Conservation (phyloP, 495 filamentous ascomycete genomes). For the Aspergillus heteromorphus region DNA sequence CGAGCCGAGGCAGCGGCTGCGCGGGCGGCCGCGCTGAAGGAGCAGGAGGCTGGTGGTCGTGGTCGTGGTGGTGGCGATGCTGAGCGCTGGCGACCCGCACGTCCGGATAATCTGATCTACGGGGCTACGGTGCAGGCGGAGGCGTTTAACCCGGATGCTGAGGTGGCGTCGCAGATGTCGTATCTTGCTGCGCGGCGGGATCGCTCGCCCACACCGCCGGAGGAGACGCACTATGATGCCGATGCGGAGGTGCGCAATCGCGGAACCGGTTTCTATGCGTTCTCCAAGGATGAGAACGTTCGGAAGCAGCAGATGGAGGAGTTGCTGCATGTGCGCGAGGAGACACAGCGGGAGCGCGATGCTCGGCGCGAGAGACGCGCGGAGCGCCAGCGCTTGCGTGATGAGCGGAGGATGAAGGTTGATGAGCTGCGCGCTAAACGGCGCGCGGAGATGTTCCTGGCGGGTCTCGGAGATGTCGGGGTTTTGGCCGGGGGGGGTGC, state of each 20-base stretch:
- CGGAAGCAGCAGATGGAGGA: slow-evolving; percentile 71
- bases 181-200: slow-evolving; percentile 69
- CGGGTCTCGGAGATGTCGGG: slow-evolving; percentile 31
- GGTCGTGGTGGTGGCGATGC: slow-evolving; percentile 30
- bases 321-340: slow-evolving; percentile 56
- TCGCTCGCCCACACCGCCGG: slow-evolving; percentile 68
- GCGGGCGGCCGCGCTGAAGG: slow-evolving; percentile 47
- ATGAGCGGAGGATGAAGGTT: slow-evolving; percentile 54
- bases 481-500: neutral
- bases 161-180: slow-evolving; percentile 59
- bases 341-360: slow-evolving; percentile 59
- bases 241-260: slow-evolving; percentile 74
- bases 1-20: slow-evolving; percentile 56
- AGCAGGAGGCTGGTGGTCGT: slow-evolving; percentile 21
- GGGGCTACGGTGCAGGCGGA: slow-evolving; percentile 75
- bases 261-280: slow-evolving; percentile 86
- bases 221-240: slow-evolving; percentile 78
- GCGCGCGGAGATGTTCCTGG: slow-evolving; percentile 68
- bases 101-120: slow-evolving; percentile 68
- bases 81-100: slow-evolving; percentile 53
- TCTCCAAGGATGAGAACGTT: slow-evolving; percentile 62
- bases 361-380: slow-evolving; percentile 45
- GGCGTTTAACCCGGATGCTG: slow-evolving; percentile 70
- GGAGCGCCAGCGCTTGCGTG: slow-evolving; percentile 43
- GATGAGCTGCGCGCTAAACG: slow-evolving; percentile 52